Evolutionary conservation across 495 filamentous ascomycete species (phyloP).

Genomic region (Aspergillus wentii): DNA sequence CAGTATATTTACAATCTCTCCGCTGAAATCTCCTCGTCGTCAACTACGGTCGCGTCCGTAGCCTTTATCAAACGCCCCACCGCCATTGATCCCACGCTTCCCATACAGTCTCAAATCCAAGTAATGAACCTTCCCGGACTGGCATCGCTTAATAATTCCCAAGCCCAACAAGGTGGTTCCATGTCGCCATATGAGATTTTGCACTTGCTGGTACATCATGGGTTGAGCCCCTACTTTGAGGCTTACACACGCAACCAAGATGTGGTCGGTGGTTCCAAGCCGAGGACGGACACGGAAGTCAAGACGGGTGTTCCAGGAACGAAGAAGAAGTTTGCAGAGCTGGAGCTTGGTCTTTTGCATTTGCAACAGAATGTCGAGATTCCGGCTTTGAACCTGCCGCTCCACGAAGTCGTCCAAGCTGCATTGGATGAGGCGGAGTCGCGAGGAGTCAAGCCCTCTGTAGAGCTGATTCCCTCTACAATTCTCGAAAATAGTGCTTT

Average conservation of each 20-base stretch:
- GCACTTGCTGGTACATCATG: slow-evolving; percentile 81
- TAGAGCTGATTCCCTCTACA: slow-evolving; percentile 68
- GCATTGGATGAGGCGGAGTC: slow-evolving; percentile 71
- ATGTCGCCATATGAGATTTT: slow-evolving; percentile 86
- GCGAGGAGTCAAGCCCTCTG: slow-evolving; percentile 58
- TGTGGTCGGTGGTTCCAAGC: slow-evolving; percentile 54
- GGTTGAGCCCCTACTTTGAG: slow-evolving; percentile 91
- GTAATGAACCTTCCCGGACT: slow-evolving; percentile 86
- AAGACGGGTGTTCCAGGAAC: slow-evolving; percentile 95
- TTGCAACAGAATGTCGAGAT: slow-evolving; percentile 98
- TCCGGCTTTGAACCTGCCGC: slow-evolving; percentile 75
- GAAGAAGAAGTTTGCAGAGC: slow-evolving; percentile 90
- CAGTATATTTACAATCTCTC: slow-evolving; percentile 73
- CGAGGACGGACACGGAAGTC: slow-evolving; percentile 73
- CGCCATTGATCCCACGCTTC: slow-evolving; percentile 73
- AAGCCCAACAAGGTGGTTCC: slow-evolving; percentile 61
- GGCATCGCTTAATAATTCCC: slow-evolving; percentile 55
- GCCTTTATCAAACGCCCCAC: slow-evolving; percentile 85
- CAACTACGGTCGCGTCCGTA: slow-evolving; percentile 76
- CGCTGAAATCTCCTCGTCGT: slow-evolving; percentile 71
- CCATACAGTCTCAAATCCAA: slow-evolving; percentile 80
- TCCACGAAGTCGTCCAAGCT: slow-evolving; percentile 81
- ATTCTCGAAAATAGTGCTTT: slow-evolving; percentile 81
- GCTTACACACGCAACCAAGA: slow-evolving; percentile 85
- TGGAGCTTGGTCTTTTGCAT: slow-evolving; percentile 83